A percentile compares a stretch with the other conserved stretches of the same genome.
phyloP scores from a whole-genome alignment of 2,329 filamentous ascomycete species.

The Sclerotiophoma versabilis region DNA sequence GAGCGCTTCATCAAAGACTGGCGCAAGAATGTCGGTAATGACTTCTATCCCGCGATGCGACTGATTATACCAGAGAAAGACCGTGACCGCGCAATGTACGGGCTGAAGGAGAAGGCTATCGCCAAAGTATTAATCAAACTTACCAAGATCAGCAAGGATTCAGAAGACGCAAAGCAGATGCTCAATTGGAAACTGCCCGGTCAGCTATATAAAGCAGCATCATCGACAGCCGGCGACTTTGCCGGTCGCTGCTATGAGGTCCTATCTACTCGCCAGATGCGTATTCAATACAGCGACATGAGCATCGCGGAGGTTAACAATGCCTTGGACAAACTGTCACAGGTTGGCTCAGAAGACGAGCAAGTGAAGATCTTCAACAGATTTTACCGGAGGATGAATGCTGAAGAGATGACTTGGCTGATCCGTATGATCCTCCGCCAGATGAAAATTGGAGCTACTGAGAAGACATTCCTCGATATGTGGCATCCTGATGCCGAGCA shows the following conservation, averaged over 20 bases:
- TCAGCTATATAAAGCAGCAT: slow-evolving; percentile 50
- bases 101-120: slow-evolving; percentile 90
- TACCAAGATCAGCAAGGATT: slow-evolving; percentile 89
- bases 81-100: slow-evolving; percentile 89
- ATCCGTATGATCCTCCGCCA: slow-evolving; percentile 90
- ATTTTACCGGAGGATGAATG: slow-evolving; percentile 91
- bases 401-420: slow-evolving; percentile 92
- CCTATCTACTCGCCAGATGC: slow-evolving; percentile 81
- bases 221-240: slow-evolving; percentile 83
- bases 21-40: slow-evolving; percentile 86
- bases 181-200: slow-evolving; percentile 93
- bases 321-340: slow-evolving; percentile 78
- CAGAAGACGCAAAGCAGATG: slow-evolving; percentile 84
- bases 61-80: slow-evolving; percentile 94
- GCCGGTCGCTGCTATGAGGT: slow-evolving; percentile 87
- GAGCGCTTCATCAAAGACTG: slow-evolving; percentile 85
- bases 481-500: slow-evolving; percentile 63
- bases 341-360: slow-evolving; percentile 79
- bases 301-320: slow-evolving; percentile 89
- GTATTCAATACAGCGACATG: slow-evolving; percentile 76
- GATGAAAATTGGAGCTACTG: slow-evolving; percentile 78
- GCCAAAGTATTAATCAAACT: slow-evolving; percentile 90
- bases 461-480: slow-evolving; percentile 82
- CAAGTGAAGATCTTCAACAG: slow-evolving; percentile 81
- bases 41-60: slow-evolving; percentile 91